Evolutionary conservation across 2,329 filamentous ascomycete species (phyloP).

Genomic region (Cordyceps sp.): DNA sequence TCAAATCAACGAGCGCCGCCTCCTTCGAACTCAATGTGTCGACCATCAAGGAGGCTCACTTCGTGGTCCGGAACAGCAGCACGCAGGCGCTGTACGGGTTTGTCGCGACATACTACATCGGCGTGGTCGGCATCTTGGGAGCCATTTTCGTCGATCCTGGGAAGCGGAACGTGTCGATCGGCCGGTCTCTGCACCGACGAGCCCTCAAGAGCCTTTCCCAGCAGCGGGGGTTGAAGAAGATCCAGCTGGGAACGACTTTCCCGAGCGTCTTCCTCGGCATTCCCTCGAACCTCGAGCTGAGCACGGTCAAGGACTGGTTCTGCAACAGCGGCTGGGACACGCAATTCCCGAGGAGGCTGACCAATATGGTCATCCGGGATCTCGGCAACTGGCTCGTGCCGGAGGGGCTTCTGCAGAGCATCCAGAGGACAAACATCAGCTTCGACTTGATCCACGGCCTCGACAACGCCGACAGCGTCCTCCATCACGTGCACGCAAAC

Average conservation of each 20-base stretch:
- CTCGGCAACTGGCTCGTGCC: conserved; percentile 59
- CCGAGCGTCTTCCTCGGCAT: conserved; percentile 81
- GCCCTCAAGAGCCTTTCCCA: conserved; percentile 61
- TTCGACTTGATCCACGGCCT: conserved; percentile 74
- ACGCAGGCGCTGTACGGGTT: conserved; percentile 86
- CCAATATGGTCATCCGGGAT: conserved; percentile 58
- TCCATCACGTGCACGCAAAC: conserved; percentile 58
- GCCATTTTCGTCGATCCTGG: conserved; percentile 79
- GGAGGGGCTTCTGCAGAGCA: conserved; percentile 56
- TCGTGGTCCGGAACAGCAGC: conserved; percentile 85
- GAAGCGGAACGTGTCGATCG: conserved; percentile 78
- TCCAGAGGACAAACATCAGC: conserved; percentile 55
- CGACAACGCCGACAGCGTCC: conserved; percentile 57
- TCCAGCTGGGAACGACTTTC: conserved; percentile 67
- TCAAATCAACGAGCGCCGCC: conserved; percentile 51
- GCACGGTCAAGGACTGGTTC: conserved; percentile 58
- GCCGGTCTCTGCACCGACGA: conserved; percentile 73
- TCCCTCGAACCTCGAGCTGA: conserved; percentile 35
- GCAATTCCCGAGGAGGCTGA: conserved; percentile 35
- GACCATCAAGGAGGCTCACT: conserved; percentile 66
- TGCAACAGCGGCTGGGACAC: conserved; percentile 79
- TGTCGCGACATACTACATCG: conserved; percentile 72
- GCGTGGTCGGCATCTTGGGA: conserved; percentile 57
- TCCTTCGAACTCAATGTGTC: conserved; percentile 61
- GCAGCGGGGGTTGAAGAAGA: conserved; percentile 54